A percentile compares a stretch with the other conserved stretches of the same genome.
Conservation (phyloP, 2,329 filamentous ascomycete genomes). For the Fusarium sp. region DNA sequence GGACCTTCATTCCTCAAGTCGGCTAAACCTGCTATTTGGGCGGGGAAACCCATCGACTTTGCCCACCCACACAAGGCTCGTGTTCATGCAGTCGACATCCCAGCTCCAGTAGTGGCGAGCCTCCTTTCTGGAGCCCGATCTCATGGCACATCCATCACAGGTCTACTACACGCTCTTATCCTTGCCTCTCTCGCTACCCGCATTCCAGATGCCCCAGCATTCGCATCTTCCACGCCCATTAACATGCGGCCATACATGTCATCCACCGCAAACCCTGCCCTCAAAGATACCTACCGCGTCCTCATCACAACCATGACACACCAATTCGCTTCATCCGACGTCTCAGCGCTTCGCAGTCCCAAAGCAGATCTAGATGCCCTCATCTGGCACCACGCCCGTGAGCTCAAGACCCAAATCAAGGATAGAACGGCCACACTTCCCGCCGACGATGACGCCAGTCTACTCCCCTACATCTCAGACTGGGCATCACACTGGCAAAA, state of each 20-base stretch:
- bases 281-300: constrained; percentile 50
- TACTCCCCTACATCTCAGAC: constrained; percentile 57
- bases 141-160: constrained; percentile 59
- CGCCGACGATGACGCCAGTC: constrained; percentile 54
- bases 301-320: constrained; percentile 52
- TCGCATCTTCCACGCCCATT: constrained; percentile 56
- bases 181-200: constrained; percentile 53
- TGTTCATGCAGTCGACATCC: constrained; percentile 51
- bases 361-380: constrained; percentile 36
- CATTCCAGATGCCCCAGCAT: constrained; percentile 49
- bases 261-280: constrained; percentile 40
- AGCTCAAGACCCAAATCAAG: constrained; percentile 49
- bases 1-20: constrained; percentile 52
- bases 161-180: constrained; percentile 59
- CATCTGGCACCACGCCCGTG: constrained; percentile 56
- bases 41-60: constrained; percentile 49
- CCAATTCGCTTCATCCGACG: constrained; percentile 37
- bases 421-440: constrained; percentile 49
- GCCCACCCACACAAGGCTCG: constrained; percentile 49
- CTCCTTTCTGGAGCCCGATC: constrained; percentile 54
- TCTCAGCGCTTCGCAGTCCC: constrained; percentile 40
- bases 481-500: constrained; percentile 53
- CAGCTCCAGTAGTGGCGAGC: constrained; percentile 37
- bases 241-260: constrained; percentile 54
- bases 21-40: constrained; percentile 49